These are phyloP conservation scores for Teratosphaeriaceae sp. DNA, from an alignment of 2,329 filamentous ascomycete species.

Conservation along the genomic window DNA sequence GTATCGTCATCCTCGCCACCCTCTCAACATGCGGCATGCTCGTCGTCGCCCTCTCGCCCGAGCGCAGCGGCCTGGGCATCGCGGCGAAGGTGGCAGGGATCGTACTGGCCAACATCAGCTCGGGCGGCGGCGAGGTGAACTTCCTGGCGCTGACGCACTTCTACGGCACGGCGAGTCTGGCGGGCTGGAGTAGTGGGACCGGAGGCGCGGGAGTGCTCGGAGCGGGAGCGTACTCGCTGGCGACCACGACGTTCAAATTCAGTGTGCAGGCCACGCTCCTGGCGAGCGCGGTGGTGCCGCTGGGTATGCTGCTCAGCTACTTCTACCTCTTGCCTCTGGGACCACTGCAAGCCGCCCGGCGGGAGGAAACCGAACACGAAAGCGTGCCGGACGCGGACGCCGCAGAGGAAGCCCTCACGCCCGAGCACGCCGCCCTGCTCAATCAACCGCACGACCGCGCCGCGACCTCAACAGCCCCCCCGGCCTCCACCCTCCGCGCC, in stretches of 20 bases:
- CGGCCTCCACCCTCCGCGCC: slow-evolving; percentile 14
- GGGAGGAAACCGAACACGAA: slow-evolving; percentile 47
- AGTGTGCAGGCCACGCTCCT: slow-evolving; percentile 68
- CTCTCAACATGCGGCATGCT: slow-evolving; percentile 84
- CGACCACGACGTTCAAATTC: slow-evolving; percentile 74
- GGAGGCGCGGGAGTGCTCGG: slow-evolving; percentile 83
- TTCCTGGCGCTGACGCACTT: slow-evolving; percentile 90
- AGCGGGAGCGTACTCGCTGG: slow-evolving; percentile 77
- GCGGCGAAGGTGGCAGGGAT: slow-evolving; percentile 78
- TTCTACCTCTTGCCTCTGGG: slow-evolving; percentile 70
- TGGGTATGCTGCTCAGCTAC: slow-evolving; percentile 79
- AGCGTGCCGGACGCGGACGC: slow-evolving; percentile 41
- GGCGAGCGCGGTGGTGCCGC: slow-evolving; percentile 69
- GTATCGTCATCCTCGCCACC: slow-evolving; percentile 66
- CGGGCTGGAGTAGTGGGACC: slow-evolving; percentile 60
- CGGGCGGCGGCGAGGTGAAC: slow-evolving; percentile 81
- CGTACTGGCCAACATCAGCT: slow-evolving; percentile 75
- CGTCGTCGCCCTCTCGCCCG: slow-evolving; percentile 72
- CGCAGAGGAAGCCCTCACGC: slow-evolving; percentile 31
- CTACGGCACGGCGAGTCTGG: slow-evolving; percentile 80
- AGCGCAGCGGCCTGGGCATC: slow-evolving; percentile 40
- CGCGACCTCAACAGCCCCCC: slow-evolving; percentile 14
- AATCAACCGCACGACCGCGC: slow-evolving; percentile 21
- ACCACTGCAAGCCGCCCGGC: slow-evolving; percentile 48
- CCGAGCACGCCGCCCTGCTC: slow-evolving; percentile 27